Evolutionary conservation across 352 stramenopile species (phyloP), one percentile per base, ranked within the genome.

Genomic region (Phytopythium aichiense): DNA sequence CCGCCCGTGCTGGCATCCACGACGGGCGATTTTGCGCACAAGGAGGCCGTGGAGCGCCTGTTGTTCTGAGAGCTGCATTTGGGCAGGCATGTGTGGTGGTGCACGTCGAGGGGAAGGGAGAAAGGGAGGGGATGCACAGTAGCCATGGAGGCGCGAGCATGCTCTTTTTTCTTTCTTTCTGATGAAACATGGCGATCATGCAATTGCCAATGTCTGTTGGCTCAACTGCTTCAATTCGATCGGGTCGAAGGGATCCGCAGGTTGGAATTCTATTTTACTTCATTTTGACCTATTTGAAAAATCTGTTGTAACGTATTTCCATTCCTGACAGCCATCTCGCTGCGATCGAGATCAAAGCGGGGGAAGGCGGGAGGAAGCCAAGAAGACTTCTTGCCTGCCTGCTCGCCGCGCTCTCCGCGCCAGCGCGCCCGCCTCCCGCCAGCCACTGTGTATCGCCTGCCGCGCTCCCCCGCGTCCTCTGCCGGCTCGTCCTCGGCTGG

Each of bases 1-100:
- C 79, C 79, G 15, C 79, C 79, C 0, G 73, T 82, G 31, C 58
- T 86, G 40, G 76, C 76, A 35, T 42, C 66, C 20, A 69, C 63
- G 11, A 57, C 72, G 20, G 69, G 66, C 7, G 69, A 77, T 37
- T 77, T 66, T 45, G 58, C 49, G 43, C 48, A 64, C 15, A 65
- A 74, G 45, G 48, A 73, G 28, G 64, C 65, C 33, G 42, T 58
- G 20, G 68, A 75, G 37, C 35, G 61, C 55, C 43, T 81, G 42
- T 59, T 81, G n/a, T 81, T 69, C 55, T 74, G 40, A 73, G 20
- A 16, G 16, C 2, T 22, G 40, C 2, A 1, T 25, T 1, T 48
- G 42, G 42, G 0, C n/a, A 13, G 5, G 38, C 12, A 9, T 38
- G 33, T 16, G 9, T 12, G 37, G 13, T 18, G 37, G 37, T 42